A percentile compares a stretch with the other conserved stretches of the same genome.
These are phyloP conservation scores for Cyclotella atomus DNA, from an alignment of 108 stramenopile species.

Conservation along the genomic window DNA sequence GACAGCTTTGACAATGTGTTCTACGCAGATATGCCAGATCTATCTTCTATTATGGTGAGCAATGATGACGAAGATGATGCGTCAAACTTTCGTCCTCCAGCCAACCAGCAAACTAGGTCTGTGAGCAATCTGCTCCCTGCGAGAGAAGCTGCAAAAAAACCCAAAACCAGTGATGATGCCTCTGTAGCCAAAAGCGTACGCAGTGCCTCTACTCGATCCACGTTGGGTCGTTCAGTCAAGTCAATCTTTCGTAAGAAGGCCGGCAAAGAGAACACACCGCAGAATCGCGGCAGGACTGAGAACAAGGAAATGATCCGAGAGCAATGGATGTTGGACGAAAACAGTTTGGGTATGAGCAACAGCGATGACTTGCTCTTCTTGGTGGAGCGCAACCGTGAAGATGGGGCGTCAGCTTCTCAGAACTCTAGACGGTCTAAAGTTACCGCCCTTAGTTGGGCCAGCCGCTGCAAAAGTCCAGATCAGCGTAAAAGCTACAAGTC, in stretches of 20 bases:
- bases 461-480: conserved; percentile 13
- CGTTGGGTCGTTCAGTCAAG: neutral
- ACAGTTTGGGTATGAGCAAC: conserved; percentile 3
- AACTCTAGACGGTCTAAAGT: neutral
- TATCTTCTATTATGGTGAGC: neutral
- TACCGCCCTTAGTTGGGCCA: neutral
- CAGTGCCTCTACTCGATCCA: neutral
- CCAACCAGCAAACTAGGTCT: too few species aligned
- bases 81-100: neutral
- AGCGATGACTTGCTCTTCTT: conserved; percentile 13
- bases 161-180: neutral
- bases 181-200: conserved; percentile 9
- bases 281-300: neutral
- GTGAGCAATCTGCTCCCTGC: neutral
- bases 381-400: neutral
- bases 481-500: neutral
- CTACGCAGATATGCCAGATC: neutral
- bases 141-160: neutral
- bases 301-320: conserved; percentile 12
- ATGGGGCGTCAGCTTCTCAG: neutral
- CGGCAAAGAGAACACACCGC: neutral
- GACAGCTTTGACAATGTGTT: neutral
- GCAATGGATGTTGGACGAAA: conserved; percentile 24
- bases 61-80: neutral
- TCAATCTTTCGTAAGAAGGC: conserved; percentile 6